Evolutionary conservation across 2,329 filamentous ascomycete species (phyloP).

Genomic region (Penicillium sp.): DNA sequence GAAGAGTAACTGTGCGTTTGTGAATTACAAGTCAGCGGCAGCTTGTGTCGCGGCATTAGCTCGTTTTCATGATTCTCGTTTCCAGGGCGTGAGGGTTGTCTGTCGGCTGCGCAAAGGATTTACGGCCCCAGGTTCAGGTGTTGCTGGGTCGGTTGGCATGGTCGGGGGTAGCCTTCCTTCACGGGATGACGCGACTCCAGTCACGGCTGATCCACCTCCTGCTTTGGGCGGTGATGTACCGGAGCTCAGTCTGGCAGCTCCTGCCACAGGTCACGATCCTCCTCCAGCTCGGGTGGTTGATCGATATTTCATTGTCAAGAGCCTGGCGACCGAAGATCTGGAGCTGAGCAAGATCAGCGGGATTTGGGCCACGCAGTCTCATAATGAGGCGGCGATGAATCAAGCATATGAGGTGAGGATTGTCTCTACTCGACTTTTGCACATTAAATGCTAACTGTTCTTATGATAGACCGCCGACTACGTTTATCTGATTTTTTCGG

Average conservation of each 20-base stretch:
- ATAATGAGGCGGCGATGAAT: conserved; percentile 85
- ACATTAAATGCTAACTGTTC: neutral
- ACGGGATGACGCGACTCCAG: conserved; percentile 12
- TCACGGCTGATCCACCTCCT: neutral
- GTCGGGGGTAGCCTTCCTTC: conserved; percentile 37
- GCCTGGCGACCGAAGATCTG: conserved; percentile 84
- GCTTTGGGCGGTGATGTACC: conserved; percentile 9
- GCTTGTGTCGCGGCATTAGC: conserved; percentile 75
- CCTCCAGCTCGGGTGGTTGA: conserved; percentile 55
- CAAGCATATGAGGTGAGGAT: conserved; percentile 72
- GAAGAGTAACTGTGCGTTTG: conserved; percentile 96
- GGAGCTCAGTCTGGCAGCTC: conserved; percentile 17
- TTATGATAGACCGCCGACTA: conserved; percentile 67
- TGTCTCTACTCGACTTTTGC: neutral
- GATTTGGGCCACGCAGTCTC: conserved; percentile 91
- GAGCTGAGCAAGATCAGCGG: conserved; percentile 84
- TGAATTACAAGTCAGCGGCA: conserved; percentile 84
- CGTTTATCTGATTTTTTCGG: conserved; percentile 91
- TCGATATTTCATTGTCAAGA: conserved; percentile 91
- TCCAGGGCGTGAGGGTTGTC: conserved; percentile 81
- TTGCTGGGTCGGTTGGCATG: conserved; percentile 50
- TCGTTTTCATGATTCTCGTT: conserved; percentile 86
- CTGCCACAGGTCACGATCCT: conserved; percentile 14
- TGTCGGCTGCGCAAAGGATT: conserved; percentile 71
- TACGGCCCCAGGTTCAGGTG: conserved; percentile 37